These are phyloP conservation scores for Lichtheimia hyalospora DNA, from an alignment of 371 early-diverging fungal species.

Conservation along the genomic window DNA sequence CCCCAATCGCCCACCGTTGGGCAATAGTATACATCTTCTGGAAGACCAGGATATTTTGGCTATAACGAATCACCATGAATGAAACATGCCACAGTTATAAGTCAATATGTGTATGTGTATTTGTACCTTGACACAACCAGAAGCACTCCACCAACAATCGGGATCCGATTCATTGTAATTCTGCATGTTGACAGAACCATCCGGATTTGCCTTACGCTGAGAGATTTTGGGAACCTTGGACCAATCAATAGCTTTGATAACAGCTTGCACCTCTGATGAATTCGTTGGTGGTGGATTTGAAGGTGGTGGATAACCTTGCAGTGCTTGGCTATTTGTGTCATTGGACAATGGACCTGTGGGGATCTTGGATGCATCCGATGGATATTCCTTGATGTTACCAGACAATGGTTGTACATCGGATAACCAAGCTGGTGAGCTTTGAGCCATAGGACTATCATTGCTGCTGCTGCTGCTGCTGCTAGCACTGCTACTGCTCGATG, in stretches of 20 bases:
- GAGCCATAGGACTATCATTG: conserved; percentile 6
- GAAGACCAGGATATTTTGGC: conserved; percentile 39
- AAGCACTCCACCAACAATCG: conserved; percentile 51
- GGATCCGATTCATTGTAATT: conserved; percentile 36
- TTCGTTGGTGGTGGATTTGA: conserved; percentile 32
- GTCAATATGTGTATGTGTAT: no score
- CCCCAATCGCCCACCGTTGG: conserved; percentile 54
- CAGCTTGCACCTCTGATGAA: conserved; percentile 37
- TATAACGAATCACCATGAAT: no score
- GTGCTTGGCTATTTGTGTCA: conserved; percentile 13
- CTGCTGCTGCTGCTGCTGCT: neutral
- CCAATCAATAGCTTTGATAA: conserved; percentile 46
- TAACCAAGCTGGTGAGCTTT: conserved; percentile 42
- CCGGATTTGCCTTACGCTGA: conserved; percentile 13
- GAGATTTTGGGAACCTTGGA: conserved; percentile 42
- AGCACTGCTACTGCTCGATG: no score
- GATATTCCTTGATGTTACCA: conserved; percentile 29
- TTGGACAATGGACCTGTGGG: conserved; percentile 13
- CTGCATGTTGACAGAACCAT: conserved; percentile 16
- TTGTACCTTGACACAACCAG: conserved; percentile 31
- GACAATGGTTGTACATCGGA: conserved; percentile 28
- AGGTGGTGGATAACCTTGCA: conserved; percentile 36
- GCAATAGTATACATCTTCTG: conserved; percentile 43
- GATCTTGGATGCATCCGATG: conserved; percentile 21
- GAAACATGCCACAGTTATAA: no score